Conservation (phyloP, 169 alveolate genomes). For the Eimeria nieschulzi region DNA sequence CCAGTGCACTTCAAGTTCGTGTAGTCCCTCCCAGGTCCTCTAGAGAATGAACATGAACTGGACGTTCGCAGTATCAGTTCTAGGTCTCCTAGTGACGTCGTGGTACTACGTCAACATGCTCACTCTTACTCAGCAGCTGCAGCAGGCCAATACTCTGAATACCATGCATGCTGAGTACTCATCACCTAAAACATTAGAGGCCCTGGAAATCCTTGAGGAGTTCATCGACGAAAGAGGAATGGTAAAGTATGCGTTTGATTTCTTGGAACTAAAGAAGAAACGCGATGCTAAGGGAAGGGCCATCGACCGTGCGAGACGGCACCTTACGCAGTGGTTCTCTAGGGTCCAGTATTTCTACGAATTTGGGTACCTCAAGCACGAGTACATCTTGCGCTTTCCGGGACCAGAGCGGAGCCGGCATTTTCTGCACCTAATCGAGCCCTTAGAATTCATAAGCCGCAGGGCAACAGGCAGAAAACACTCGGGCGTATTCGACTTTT, state of each 20-base stretch:
- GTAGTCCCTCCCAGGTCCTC: neutral
- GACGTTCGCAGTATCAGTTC: slow-evolving; percentile 39
- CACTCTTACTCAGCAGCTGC: slow-evolving; percentile 59
- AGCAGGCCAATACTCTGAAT: slow-evolving; percentile 72
- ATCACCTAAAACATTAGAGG: slow-evolving; percentile 56
- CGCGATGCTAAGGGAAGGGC: slow-evolving; percentile 55
- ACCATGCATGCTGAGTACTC: slow-evolving; percentile 67
- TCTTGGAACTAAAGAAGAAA: slow-evolving; percentile 38
- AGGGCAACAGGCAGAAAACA: slow-evolving; percentile 71
- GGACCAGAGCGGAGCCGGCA: slow-evolving; percentile 66
- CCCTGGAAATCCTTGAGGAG: slow-evolving; percentile 69
- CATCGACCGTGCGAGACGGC: slow-evolving; percentile 70
- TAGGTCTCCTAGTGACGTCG: slow-evolving; percentile 47
- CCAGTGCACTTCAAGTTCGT: too few species aligned
- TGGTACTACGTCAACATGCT: slow-evolving; percentile 73
- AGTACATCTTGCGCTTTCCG: slow-evolving; percentile 54
- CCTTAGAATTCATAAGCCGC: slow-evolving; percentile 71
- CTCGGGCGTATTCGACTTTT: slow-evolving; percentile 64
- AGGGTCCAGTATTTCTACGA: slow-evolving; percentile 66
- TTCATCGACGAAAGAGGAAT: slow-evolving; percentile 68
- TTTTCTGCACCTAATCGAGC: slow-evolving; percentile 68
- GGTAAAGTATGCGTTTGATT: slow-evolving; percentile 54
- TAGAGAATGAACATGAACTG: slow-evolving; percentile 30
- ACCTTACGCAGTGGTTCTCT: slow-evolving; percentile 70
- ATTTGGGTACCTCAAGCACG: slow-evolving; percentile 53